These are phyloP conservation scores for Leptographium lundbergii DNA, from an alignment of 2,329 filamentous ascomycete genomes.

Conservation along the genomic window DNA sequence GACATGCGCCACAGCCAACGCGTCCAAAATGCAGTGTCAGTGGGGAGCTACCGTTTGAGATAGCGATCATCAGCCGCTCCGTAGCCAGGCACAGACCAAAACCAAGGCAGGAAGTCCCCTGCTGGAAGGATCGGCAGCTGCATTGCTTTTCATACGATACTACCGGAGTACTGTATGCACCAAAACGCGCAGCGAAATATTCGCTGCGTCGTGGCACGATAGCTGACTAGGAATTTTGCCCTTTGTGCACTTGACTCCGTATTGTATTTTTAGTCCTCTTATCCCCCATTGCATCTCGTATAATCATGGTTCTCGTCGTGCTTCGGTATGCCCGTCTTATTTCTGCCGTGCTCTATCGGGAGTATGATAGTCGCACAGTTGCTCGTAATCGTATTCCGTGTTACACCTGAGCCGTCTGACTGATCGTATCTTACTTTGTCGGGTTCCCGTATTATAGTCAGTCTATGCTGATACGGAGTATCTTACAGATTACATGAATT, in stretches of 20 bases:
- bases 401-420: too few species aligned
- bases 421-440: too few species aligned
- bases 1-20: background rate
- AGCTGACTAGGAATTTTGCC: background rate
- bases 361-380: background rate
- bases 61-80: background rate
- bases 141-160: background rate
- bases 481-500: too few species aligned
- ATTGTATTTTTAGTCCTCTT: background rate
- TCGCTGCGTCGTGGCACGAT: background rate
- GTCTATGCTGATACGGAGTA: too few species aligned
- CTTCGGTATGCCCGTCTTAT: background rate
- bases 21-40: background rate
- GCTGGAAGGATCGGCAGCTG: background rate
- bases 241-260: background rate
- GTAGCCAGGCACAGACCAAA: background rate
- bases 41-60: background rate
- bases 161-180: too few species aligned
- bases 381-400: background rate
- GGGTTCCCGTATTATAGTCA: too few species aligned
- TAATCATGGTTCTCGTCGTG: too few species aligned
- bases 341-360: background rate
- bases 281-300: too few species aligned
- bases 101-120: background rate
- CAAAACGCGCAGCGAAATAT: too few species aligned